Evolutionary conservation across 2,329 filamentous ascomycete genomes (phyloP).

Genomic region (Pseudogymnoascus sp.): DNA sequence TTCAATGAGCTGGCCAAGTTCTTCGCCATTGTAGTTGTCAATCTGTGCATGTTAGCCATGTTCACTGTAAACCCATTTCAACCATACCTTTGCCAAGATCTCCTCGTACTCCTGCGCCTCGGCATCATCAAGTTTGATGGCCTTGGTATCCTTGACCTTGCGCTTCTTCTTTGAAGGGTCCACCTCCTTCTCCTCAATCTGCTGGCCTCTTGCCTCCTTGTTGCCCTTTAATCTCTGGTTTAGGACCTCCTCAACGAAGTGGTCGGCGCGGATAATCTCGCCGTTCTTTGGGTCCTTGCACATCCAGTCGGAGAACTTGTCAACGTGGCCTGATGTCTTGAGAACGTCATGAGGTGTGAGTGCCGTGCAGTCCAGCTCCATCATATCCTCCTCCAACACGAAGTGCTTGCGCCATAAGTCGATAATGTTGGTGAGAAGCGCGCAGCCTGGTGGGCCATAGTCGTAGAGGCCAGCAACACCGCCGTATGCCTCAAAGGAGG

Average conservation of each 20-base stretch:
- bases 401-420: conserved; percentile 70
- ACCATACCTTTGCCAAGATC: conserved; percentile 61
- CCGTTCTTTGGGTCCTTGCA: conserved; percentile 97
- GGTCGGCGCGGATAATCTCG: conserved; percentile 92
- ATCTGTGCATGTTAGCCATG: conserved; percentile 44
- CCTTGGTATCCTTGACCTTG: conserved; percentile 72
- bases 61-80: not conserved
- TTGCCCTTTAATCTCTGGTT: conserved; percentile 82
- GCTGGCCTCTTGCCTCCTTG: conserved; percentile 83
- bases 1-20: conserved; percentile 79
- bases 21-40: conserved; percentile 85
- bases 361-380: conserved; percentile 77
- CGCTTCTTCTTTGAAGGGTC: conserved; percentile 74
- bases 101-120: conserved; percentile 87
- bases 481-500: conserved; percentile 91
- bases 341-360: conserved; percentile 89
- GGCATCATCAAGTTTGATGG: conserved; percentile 78
- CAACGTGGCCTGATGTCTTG: conserved; percentile 93
- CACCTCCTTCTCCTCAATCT: conserved; percentile 69
- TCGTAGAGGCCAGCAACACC: conserved; percentile 75
- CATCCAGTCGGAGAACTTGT: conserved; percentile 96
- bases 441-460: conserved; percentile 63
- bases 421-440: conserved; percentile 62
- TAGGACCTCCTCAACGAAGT: conserved; percentile 91
- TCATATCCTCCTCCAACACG: conserved; percentile 66